A percentile compares a stretch with the other conserved stretches of the same genome.
Conservation (phyloP, 2,329 filamentous ascomycete species). For the Neobulgaria alba region DNA sequence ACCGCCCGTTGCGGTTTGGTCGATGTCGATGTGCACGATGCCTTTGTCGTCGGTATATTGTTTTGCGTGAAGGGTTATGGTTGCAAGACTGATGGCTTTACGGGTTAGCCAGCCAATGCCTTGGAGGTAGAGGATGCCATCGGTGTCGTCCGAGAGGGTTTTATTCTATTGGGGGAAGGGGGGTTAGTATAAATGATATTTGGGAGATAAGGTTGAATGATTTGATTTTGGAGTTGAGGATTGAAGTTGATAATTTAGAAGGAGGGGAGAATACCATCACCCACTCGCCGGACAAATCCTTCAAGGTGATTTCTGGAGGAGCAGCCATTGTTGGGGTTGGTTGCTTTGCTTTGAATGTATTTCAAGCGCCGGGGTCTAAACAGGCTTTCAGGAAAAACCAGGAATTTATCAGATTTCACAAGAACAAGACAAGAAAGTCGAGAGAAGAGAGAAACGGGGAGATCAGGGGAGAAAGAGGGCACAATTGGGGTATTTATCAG, state of each 20-base stretch:
- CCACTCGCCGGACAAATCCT: conserved; percentile 44
- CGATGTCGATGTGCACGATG: conserved; percentile 45
- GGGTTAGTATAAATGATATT: background rate
- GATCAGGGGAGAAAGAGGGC: too few relatives aligned
- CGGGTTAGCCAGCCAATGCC: conserved; percentile 49
- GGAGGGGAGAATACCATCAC: conserved; percentile 36
- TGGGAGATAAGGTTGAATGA: background rate
- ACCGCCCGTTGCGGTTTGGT: conserved; percentile 54
- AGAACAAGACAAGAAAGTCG: too few relatives aligned
- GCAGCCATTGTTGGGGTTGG: conserved; percentile 39
- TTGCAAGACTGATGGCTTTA: conserved; percentile 50
- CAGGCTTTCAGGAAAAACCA: too few relatives aligned
- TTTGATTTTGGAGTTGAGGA: background rate
- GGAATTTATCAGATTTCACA: too few relatives aligned
- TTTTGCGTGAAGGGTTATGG: conserved; percentile 39
- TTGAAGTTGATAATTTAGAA: background rate
- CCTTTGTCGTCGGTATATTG: conserved; percentile 35
- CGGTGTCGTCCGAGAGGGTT: conserved; percentile 46
- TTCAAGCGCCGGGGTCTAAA: too few relatives aligned
- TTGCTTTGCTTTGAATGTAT: background rate
- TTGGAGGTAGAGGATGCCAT: conserved; percentile 50
- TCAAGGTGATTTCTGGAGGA: conserved; percentile 41
- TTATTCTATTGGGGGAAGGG: conserved; percentile 53
- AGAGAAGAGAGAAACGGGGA: too few relatives aligned
- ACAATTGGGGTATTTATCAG: too few relatives aligned